Evolutionary conservation across 139 green algal species (phyloP), one percentile per base, ranked within the genome.

Genomic region (Pleodorina starrii): DNA sequence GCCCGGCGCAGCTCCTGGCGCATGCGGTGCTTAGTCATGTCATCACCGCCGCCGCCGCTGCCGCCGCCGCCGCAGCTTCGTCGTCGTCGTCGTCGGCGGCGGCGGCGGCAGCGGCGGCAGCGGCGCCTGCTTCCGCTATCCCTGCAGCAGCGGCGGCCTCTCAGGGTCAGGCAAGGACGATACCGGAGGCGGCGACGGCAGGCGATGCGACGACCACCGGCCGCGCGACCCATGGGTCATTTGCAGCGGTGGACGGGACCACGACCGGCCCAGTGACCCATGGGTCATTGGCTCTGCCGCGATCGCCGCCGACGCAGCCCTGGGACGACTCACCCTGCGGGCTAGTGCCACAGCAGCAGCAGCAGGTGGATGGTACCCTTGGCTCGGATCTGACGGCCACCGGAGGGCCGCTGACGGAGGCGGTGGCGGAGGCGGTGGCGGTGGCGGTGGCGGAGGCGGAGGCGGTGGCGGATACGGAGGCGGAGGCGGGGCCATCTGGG

Each of bases 11-110:
- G 82, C 82, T 88, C 17, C 35, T 88, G 32, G 82, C 82, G 16
- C 82, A 88, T 11, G 82, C 82, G 0, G 82, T 27, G 68, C 82
- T 88, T 16, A 88, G 82, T 44, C 32, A 79, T 23, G 82, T 79
- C 4, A 7, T 88, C 25, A 9, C 23, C 4, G 60, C 81, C 1
- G 81, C 82, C n/a, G n/a, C n/a, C n/a, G n/a, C n/a, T n/a, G n/a
- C n/a, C n/a, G n/a, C n/a, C n/a, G n/a, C n/a, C n/a, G n/a, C n/a
- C n/a, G n/a, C n/a, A n/a, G n/a, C n/a, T n/a, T n/a, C n/a, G n/a
- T n/a, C n/a, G n/a, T n/a, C n/a, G n/a, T n/a, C n/a, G n/a, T n/a
- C n/a, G 12, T 59, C 81, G 27, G 81, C 6, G 40, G 81, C 81
- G 60, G 57, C 36, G 27, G 79, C 57, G 57, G 79, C 78, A 36